These are phyloP conservation scores for Achaetomiella virescens DNA, from an alignment of 495 filamentous ascomycete species.

Conservation along the genomic window DNA sequence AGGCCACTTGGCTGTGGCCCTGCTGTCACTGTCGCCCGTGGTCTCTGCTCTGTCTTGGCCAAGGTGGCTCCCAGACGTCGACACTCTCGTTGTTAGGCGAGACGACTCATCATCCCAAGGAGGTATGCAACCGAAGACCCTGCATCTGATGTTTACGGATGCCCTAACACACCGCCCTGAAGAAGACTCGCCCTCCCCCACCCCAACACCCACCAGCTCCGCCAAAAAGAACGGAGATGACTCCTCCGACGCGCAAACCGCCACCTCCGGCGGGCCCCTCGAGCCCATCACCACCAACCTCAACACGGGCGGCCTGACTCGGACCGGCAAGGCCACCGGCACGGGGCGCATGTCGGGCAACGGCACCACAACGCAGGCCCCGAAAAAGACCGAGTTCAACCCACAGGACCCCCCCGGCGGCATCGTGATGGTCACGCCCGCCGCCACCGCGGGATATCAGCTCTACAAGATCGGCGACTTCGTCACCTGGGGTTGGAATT, in stretches of 20 bases:
- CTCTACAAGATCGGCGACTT: conserved; percentile 86
- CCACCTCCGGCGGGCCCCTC: background rate
- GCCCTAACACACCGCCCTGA: background rate
- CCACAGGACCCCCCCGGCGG: conserved; percentile 61
- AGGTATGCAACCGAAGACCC: background rate
- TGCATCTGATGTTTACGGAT: background rate
- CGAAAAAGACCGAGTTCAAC: conserved; percentile 51
- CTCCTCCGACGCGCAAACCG: background rate
- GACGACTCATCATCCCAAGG: conserved; percentile 24
- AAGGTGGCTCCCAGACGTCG: conserved; percentile 33
- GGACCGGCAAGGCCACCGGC: conserved; percentile 6
- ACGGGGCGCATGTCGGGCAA: conserved; percentile 18
- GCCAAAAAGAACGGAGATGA: conserved; percentile 11
- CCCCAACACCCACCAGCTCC: conserved; percentile 19
- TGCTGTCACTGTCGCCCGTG: conserved; percentile 30
- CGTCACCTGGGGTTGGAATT: conserved; percentile 90
- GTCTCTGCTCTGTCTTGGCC: conserved; percentile 31
- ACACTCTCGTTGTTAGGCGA: conserved; percentile 34
- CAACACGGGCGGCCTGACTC: conserved; percentile 28
- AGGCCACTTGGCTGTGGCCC: conserved; percentile 29
- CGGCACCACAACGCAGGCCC: conserved; percentile 22
- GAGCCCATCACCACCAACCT: conserved; percentile 20
- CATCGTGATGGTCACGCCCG: conserved; percentile 76
- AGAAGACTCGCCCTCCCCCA: conserved; percentile 13
- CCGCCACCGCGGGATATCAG: conserved; percentile 48